phyloP scores from a whole-genome alignment of 257 asterid genomes.

The Solanum ossicruentum region DNA sequence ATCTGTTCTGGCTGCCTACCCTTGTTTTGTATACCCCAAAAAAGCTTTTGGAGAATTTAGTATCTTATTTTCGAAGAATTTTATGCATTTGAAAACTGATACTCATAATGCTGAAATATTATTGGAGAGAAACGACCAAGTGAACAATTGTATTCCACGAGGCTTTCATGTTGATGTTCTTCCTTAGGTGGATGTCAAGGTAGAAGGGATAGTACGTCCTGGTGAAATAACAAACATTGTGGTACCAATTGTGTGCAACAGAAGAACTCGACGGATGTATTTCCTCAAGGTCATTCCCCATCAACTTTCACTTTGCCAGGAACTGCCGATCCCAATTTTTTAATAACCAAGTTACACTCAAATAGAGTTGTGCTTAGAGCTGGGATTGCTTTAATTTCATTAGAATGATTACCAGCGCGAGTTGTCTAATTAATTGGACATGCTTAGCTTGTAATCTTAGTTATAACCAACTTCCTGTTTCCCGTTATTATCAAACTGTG shows the following conservation, averaged over 20 bases:
- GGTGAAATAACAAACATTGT: not conserved
- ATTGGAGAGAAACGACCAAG: not conserved
- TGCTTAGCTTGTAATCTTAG: not conserved
- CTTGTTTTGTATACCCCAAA: too few relatives aligned
- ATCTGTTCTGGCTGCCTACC: not conserved
- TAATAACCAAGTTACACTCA: not conserved
- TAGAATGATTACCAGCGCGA: not conserved
- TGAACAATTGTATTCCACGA: not conserved
- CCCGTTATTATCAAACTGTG: not conserved
- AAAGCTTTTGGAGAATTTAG: not conserved
- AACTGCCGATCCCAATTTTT: not conserved
- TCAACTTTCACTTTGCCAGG: not conserved
- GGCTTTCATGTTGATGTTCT: not conserved
- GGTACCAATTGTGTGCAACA: not conserved
- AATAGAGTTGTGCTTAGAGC: not conserved
- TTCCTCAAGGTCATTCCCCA: not conserved
- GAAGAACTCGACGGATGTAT: not conserved
- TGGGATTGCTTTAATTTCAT: not conserved
- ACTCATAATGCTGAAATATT: not conserved
- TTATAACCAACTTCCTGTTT: not conserved
- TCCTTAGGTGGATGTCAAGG: not conserved
- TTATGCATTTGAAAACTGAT: too few relatives aligned
- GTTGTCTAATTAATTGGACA: not conserved
- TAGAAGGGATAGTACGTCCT: not conserved
- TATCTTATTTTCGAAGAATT: not conserved